phyloP scores from a whole-genome alignment of 805 yeast genomes.

The Pichia cabralensis region DNA sequence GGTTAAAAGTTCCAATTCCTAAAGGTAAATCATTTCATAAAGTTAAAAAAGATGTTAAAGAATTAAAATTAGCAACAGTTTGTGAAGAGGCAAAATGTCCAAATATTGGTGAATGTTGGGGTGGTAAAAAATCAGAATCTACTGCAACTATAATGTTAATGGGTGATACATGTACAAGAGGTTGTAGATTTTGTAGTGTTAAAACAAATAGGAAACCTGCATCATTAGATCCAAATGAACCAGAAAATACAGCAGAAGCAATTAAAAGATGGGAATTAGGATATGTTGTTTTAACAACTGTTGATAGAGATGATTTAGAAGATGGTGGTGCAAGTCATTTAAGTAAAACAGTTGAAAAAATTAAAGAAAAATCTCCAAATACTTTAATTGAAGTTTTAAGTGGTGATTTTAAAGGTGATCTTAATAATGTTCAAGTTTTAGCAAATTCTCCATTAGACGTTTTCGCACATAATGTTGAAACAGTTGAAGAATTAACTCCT shows the following conservation, averaged over 20 bases:
- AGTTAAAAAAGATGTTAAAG: conserved; percentile 78
- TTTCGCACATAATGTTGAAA: conserved; percentile 93
- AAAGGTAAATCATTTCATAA: conserved; percentile 78
- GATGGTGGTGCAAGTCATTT: conserved; percentile 94
- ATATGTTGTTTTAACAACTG: conserved; percentile 93
- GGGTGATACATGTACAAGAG: conserved; percentile 98
- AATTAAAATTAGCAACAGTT: conserved; percentile 84
- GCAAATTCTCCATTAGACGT: conserved; percentile 89
- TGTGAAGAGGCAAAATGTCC: conserved; percentile 99
- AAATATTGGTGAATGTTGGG: conserved; percentile 99
- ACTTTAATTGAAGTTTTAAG: conserved; percentile 86
- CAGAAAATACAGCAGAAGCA: conserved; percentile 96
- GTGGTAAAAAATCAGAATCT: conserved; percentile 88
- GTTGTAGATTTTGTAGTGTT: conserved; percentile 97
- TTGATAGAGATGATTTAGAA: conserved; percentile 86
- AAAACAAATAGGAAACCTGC: conserved; percentile 85
- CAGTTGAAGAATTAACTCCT: conserved; percentile 92
- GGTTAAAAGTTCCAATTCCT: conserved; percentile 97
- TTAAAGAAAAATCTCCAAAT: conserved; percentile 82
- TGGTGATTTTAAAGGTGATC: conserved; percentile 92
- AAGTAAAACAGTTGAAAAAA: conserved; percentile 74
- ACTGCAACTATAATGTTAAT: conserved; percentile 95
- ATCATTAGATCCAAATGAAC: conserved; percentile 90
- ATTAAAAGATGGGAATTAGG: conserved; percentile 97
- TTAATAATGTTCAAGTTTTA: conserved; percentile 66